Conservation (phyloP, 495 filamentous ascomycete species). For the Aspergillus cristatus region DNA sequence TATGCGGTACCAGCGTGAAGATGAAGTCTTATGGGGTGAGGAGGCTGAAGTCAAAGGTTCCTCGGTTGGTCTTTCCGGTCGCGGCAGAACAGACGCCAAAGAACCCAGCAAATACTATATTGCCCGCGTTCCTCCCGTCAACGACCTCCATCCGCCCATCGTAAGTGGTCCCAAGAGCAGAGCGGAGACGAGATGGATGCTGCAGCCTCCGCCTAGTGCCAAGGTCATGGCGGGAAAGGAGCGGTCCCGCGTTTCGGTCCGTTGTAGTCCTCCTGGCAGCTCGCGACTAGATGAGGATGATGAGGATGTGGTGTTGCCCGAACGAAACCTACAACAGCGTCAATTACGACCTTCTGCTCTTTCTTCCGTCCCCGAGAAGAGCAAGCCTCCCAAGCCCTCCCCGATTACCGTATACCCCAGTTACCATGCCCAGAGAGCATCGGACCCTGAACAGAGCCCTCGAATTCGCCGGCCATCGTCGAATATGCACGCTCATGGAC, state of each 20-base stretch:
- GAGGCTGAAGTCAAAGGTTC: constrained; percentile 35
- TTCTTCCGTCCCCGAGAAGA: constrained; percentile 5
- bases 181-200: constrained; percentile 76
- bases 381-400: not conserved
- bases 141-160: constrained; percentile 78
- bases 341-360: not conserved
- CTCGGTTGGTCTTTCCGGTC: constrained; percentile 44
- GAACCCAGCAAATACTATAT: constrained; percentile 50
- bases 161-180: constrained; percentile 63
- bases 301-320: not conserved
- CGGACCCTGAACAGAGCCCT: constrained; percentile 1
- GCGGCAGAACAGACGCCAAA: constrained; percentile 29
- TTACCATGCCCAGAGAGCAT: constrained; percentile 7
- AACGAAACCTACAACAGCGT: not conserved
- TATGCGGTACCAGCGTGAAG: constrained; percentile 71
- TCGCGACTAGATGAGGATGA: constrained; percentile 9
- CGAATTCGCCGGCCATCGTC: constrained; percentile 16
- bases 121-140: constrained; percentile 68
- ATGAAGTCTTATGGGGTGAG: constrained; percentile 73
- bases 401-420: not conserved
- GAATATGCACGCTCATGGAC: constrained; percentile 10
- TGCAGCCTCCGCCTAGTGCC: constrained; percentile 76
- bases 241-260: constrained; percentile 31
- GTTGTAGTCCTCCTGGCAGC: constrained; percentile 10
- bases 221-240: constrained; percentile 81